These are phyloP conservation scores for Coemansia asiatica DNA, from an alignment of 192 early-diverging fungal species.

Conservation along the genomic window DNA sequence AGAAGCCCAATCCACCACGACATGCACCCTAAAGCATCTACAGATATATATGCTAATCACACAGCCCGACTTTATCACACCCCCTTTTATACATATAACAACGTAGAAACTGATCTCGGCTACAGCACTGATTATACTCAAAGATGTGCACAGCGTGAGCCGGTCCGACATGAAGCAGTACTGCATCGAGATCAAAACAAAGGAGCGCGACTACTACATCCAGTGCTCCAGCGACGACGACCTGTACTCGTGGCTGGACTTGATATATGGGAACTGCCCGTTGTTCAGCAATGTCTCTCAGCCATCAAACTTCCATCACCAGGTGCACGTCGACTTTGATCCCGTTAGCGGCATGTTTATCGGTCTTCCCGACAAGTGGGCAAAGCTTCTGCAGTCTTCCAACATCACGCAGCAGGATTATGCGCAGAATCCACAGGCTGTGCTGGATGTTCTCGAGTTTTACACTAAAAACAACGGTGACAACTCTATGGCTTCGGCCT, in stretches of 20 bases:
- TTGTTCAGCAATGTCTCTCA: slow-evolving; percentile 53
- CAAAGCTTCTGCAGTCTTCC: slow-evolving; percentile 85
- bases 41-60: slow-evolving; percentile 5
- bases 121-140: slow-evolving; percentile 85
- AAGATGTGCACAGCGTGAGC: slow-evolving; percentile 84
- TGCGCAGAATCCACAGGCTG: slow-evolving; percentile 96
- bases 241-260: slow-evolving; percentile 98
- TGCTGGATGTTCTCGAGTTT: slow-evolving; percentile 96
- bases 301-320: slow-evolving; percentile 61
- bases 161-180: slow-evolving; percentile 89
- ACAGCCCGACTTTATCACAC: not conserved
- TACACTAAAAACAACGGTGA: slow-evolving; percentile 82
- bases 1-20: no score
- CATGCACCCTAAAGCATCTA: no score
- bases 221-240: slow-evolving; percentile 95
- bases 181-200: slow-evolving; percentile 92
- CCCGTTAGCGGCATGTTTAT: slow-evolving; percentile 59
- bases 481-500: slow-evolving; percentile 42
- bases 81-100: not conserved
- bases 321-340: slow-evolving; percentile 62
- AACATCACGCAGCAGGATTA: slow-evolving; percentile 97
- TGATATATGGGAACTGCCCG: slow-evolving; percentile 78
- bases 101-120: slow-evolving; percentile 65
- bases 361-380: slow-evolving; percentile 96
- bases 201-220: slow-evolving; percentile 90